A percentile compares a stretch with the other conserved stretches of the same genome.
These are phyloP conservation scores for Lasiosphaeria hispida DNA, from an alignment of 495 filamentous ascomycete genomes.

Conservation along the genomic window DNA sequence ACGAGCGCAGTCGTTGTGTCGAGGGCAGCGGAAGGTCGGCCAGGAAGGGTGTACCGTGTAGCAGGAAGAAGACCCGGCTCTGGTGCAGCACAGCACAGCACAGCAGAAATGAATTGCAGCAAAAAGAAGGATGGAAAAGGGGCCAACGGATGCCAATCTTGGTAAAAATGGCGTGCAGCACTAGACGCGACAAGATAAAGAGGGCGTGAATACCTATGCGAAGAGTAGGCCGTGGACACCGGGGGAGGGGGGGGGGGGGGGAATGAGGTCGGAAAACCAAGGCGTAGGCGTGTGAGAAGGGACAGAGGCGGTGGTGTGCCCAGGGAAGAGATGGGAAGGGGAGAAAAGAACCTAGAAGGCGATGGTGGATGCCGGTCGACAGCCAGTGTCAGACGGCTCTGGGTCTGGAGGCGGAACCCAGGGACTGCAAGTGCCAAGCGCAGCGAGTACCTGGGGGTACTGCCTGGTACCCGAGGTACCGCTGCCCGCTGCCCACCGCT, in stretches of 20 bases:
- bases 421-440: constrained; percentile 3
- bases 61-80: not conserved
- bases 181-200: constrained; percentile 14
- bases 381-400: constrained; percentile 22
- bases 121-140: constrained; percentile 5
- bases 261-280: constrained; percentile 9
- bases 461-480: constrained; percentile 17
- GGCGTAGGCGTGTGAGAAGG: constrained; percentile 6
- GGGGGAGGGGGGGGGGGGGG: constrained; percentile 2
- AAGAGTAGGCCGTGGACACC: constrained; percentile 4
- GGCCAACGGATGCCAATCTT: constrained; percentile 1
- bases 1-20: too few relatives aligned
- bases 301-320: constrained; percentile 22
- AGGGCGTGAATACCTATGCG: not conserved
- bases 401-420: constrained; percentile 25
- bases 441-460: constrained; percentile 20
- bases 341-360: constrained; percentile 28
- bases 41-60: not conserved
- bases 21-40: too few relatives aligned
- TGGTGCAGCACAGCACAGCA: not conserved
- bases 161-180: not conserved
- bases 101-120: not conserved
- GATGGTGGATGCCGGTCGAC: constrained; percentile 16
- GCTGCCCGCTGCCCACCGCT: not conserved
- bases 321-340: constrained; percentile 24